Evolutionary conservation across 257 asterid genomes (phyloP).

Genomic region (Nicotiana benthamiana): DNA sequence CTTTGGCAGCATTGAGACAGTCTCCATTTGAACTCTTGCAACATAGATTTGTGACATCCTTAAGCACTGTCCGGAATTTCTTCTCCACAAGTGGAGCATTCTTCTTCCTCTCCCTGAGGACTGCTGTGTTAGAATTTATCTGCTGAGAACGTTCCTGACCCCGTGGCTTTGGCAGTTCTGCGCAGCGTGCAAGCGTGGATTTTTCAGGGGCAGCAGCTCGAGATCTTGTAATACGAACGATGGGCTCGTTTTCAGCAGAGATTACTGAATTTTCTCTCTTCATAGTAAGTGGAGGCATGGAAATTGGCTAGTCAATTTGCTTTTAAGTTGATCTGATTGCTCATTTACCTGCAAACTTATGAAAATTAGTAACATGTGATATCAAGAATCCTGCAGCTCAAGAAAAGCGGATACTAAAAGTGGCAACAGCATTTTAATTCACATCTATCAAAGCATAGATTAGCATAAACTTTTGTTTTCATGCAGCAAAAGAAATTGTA

Average conservation of each 20-base stretch:
- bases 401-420: background rate
- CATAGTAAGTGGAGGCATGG: slow-evolving; percentile 1
- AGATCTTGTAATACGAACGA: slow-evolving; percentile 66
- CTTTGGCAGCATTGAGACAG: slow-evolving; percentile 37
- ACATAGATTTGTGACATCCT: slow-evolving; percentile 67
- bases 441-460: background rate
- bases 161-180: slow-evolving; percentile 42
- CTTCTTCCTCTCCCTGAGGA: slow-evolving; percentile 32
- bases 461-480: background rate
- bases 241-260: slow-evolving; percentile 13
- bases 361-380: background rate
- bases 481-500: background rate
- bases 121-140: slow-evolving; percentile 52
- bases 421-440: background rate
- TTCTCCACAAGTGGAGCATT: slow-evolving; percentile 24
- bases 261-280: slow-evolving; percentile 9
- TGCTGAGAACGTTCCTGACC: slow-evolving; percentile 32
- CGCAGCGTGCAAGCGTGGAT: background rate
- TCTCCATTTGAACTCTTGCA: slow-evolving; percentile 39
- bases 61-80: slow-evolving; percentile 70
- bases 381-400: background rate
- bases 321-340: slow-evolving; percentile 24
- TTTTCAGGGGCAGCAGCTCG: slow-evolving; percentile 60
- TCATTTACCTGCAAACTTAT: slow-evolving; percentile 20
- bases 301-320: slow-evolving; percentile 10